Base-by-base conservation (phyloP, 257 asterid genomes). In the Solanum chilense region DNA sequence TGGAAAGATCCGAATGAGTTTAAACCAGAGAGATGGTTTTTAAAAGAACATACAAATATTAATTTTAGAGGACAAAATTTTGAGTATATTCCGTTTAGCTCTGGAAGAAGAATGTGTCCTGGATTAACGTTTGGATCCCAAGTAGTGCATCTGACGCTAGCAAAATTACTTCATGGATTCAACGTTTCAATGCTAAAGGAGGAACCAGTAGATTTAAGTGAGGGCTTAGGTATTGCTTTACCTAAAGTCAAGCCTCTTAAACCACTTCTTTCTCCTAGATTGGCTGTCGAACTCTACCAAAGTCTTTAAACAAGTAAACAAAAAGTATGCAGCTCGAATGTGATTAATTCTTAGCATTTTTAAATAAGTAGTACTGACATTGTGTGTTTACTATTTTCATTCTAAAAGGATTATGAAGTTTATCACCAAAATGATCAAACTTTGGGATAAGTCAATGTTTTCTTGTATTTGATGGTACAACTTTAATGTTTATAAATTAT, bases 21-120 rank as follows among this genome's bases (percentile, higher is more conserved):
- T 69, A 85, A 87, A 18, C 96, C 96, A 0, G 94, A 93, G 37
- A 90, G 96, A 14, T 94, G 96, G 31, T 94, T 94, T 82, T 5
- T 91, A 2, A 66, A 90, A 1, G 87, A 82, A 71, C 88, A 89
- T 4, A 44, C 5, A 1, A 41, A 88, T 1, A 37, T 88, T 20
- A 69, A 85, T 87, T 89, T 70, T 15, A 88, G n/a, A 85, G 97
- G 96, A 2, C 90, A 88, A 3, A 52, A 73, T 66, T 91, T 86
- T 25, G 95, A 92, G 91, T 91, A 83, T 74, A 86, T 93, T 20
- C 98, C 98, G 0, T 94, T 94, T 68, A 88, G 96, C 37, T 88
- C 93, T 0, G 96, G 96, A 1, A 87, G 96, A 85, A 91, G 95
- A 86, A 90, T 91, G 91, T 93, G 96, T 62, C 96, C 95, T 0